Evolutionary conservation across 2,329 filamentous ascomycete species (phyloP).

Genomic region (Curvularia sp.): DNA sequence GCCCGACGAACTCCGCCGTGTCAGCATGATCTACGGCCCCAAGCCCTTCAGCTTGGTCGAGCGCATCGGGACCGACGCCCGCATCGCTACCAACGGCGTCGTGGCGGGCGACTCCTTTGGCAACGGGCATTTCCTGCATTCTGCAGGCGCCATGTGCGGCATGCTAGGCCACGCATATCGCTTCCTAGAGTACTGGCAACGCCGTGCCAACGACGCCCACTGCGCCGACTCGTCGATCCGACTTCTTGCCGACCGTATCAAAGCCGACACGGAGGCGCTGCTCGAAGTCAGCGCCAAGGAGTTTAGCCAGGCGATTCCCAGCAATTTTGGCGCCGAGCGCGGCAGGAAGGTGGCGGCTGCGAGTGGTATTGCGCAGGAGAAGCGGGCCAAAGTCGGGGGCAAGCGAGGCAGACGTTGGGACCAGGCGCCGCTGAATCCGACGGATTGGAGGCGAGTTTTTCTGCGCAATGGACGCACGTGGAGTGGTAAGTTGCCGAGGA

Average conservation of each 20-base stretch:
- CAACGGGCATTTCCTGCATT: slow-evolving; percentile 26
- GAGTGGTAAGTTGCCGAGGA: slow-evolving; percentile 20
- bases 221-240: slow-evolving; percentile 21
- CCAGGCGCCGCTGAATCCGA: slow-evolving; percentile 24
- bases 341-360: slow-evolving; percentile 22
- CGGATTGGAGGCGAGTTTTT: slow-evolving; percentile 28
- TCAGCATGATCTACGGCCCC: slow-evolving; percentile 25
- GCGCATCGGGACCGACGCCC: slow-evolving; percentile 22
- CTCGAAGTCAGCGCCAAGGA: slow-evolving; percentile 30
- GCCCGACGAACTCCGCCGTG: slow-evolving; percentile 22
- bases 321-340: slow-evolving; percentile 26
- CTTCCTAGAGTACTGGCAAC: slow-evolving; percentile 27
- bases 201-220: slow-evolving; percentile 13
- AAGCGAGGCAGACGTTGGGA: slow-evolving; percentile 17
- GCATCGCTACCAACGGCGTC: slow-evolving; percentile 24
- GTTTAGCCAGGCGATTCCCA: slow-evolving; percentile 27
- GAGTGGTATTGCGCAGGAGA: slow-evolving; percentile 22
- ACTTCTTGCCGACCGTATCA: slow-evolving; percentile 26
- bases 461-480: slow-evolving; percentile 24
- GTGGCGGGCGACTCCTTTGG: slow-evolving; percentile 29
- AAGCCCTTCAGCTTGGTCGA: slow-evolving; percentile 29
- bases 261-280: slow-evolving; percentile 22
- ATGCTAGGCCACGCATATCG: slow-evolving; percentile 28
- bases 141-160: slow-evolving; percentile 27
- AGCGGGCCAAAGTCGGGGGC: slow-evolving; percentile 13